Evolutionary conservation across 1,139 yeast genomes (phyloP).

Genomic region (Nakaseomyces sp.): DNA sequence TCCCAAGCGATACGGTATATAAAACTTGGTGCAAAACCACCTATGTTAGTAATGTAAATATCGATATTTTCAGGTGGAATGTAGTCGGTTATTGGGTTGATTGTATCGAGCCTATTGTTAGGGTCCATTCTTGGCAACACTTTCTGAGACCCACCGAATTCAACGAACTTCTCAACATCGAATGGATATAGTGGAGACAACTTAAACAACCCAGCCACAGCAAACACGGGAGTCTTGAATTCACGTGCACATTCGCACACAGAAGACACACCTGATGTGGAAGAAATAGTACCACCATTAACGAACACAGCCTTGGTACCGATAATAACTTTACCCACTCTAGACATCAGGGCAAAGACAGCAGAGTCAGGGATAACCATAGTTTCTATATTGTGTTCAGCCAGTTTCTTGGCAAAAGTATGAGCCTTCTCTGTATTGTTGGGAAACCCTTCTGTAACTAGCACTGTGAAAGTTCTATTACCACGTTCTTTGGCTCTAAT

Average conservation of each 20-base stretch:
- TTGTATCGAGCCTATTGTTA: constrained; percentile 55
- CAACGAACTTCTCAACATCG: constrained; percentile 78
- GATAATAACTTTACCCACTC: constrained; percentile 91
- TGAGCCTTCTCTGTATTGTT: constrained; percentile 73
- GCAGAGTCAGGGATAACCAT: constrained; percentile 89
- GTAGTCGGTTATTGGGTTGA: constrained; percentile 89
- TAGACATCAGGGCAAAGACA: constrained; percentile 90
- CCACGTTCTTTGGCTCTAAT: constrained; percentile 64
- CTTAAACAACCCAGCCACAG: constrained; percentile 89
- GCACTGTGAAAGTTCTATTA: constrained; percentile 84
- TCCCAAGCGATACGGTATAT: constrained; percentile 92
- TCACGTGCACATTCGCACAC: constrained; percentile 96
- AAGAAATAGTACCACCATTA: constrained; percentile 88
- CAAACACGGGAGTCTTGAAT: constrained; percentile 89
- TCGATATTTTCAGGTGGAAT: constrained; percentile 92
- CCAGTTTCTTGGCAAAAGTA: constrained; percentile 65
- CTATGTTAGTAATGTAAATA: constrained; percentile 87
- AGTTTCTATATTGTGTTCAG: constrained; percentile 82
- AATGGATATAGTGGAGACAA: constrained; percentile 91
- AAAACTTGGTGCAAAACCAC: constrained; percentile 95
- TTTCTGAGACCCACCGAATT: constrained; percentile 74
- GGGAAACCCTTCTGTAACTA: constrained; percentile 89
- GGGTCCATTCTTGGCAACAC: constrained; percentile 30
- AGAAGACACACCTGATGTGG: constrained; percentile 75
- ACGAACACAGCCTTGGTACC: constrained; percentile 91